Conservation (phyloP, 768 basidiomycete species). For the Imleria badia region DNA sequence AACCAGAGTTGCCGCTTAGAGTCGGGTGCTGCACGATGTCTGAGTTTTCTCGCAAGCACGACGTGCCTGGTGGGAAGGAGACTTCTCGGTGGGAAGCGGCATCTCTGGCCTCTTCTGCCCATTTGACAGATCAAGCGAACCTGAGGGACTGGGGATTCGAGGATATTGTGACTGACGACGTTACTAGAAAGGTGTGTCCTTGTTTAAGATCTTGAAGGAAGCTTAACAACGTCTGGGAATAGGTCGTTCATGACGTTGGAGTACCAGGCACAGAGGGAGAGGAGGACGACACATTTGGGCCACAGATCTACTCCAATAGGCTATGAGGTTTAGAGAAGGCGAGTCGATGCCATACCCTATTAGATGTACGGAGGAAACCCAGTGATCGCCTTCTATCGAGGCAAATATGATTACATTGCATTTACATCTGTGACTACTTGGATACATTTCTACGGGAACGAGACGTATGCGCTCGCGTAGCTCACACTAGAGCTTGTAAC, state of each 20-base stretch:
- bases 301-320: conserved; percentile 36
- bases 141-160: conserved; percentile 82
- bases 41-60: conserved; percentile 43
- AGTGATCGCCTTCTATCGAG: not conserved
- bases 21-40: conserved; percentile 79
- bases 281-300: conserved; percentile 54
- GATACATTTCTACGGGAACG: conserved; percentile 37
- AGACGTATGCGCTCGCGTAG: conserved; percentile 89
- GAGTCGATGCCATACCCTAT: not conserved
- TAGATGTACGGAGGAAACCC: not conserved
- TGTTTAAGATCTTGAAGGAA: not conserved
- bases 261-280: conserved; percentile 65
- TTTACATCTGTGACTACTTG: not conserved
- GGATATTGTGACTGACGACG: conserved; percentile 51
- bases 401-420: not conserved
- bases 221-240: conserved; percentile 1
- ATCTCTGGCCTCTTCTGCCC: conserved; percentile 53
- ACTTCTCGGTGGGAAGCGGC: conserved; percentile 44
- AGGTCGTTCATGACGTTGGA: conserved; percentile 75
- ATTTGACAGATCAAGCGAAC: conserved; percentile 53
- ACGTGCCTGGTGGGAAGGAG: conserved; percentile 32
- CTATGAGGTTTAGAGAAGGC: not conserved
- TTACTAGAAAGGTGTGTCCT: conserved; percentile 55
- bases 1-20: conserved; percentile 51
- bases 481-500: conserved; percentile 88